Evolutionary conservation across 495 filamentous ascomycete genomes (phyloP).

Genomic region (Penicillium diatomitis): DNA sequence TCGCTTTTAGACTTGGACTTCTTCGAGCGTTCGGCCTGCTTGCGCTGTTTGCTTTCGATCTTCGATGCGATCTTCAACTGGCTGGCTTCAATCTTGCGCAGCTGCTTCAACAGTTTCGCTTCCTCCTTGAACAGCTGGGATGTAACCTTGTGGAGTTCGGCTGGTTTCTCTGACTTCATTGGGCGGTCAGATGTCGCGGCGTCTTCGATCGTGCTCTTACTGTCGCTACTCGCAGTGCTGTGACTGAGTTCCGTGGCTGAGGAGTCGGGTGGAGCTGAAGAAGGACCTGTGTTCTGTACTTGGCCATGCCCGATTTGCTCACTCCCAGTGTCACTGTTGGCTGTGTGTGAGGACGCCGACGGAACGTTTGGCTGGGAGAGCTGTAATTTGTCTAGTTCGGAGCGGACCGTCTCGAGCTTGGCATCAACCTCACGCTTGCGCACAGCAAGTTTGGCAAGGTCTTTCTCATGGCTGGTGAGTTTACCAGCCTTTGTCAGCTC

Average conservation of each 20-base stretch:
- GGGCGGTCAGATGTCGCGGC: constrained; percentile 3
- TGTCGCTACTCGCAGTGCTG: neutral
- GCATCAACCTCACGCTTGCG: constrained; percentile 61
- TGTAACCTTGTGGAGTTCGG: constrained; percentile 20
- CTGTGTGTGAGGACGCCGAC: neutral
- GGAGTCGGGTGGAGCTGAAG: constrained; percentile 48
- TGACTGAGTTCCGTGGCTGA: constrained; percentile 50
- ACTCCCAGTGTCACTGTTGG: constrained; percentile 35
- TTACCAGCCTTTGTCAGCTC: constrained; percentile 26
- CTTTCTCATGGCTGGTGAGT: constrained; percentile 54
- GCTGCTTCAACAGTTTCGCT: constrained; percentile 29
- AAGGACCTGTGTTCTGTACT: constrained; percentile 43
- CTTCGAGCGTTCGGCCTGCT: constrained; percentile 51
- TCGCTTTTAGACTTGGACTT: constrained; percentile 37
- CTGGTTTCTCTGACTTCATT: constrained; percentile 7
- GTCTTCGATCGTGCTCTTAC: constrained; percentile 5
- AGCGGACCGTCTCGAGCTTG: constrained; percentile 47
- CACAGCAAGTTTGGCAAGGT: constrained; percentile 64
- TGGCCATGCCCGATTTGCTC: constrained; percentile 19
- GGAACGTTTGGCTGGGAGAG: constrained; percentile 19
- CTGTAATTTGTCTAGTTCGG: constrained; percentile 31
- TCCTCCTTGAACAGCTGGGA: constrained; percentile 25
- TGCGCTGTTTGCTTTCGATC: constrained; percentile 38
- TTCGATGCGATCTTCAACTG: constrained; percentile 36
- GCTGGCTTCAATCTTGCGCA: constrained; percentile 29